Base-by-base conservation (phyloP, 2,329 filamentous ascomycete genomes). In the Emmonsiellopsis sp. region DNA sequence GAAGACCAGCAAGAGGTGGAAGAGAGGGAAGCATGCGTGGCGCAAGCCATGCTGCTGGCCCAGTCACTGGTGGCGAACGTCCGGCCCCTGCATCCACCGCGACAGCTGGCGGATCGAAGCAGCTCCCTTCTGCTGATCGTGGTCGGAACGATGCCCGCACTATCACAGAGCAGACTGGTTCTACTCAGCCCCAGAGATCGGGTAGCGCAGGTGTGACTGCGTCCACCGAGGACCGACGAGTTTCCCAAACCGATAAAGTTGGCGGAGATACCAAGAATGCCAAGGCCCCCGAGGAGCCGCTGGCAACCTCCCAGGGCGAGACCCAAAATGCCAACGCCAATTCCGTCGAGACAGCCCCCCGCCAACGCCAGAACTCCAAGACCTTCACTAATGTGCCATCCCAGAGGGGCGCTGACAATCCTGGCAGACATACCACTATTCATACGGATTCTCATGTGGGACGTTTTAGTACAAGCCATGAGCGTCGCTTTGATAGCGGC, bases 1-100 rank as follows among this genome's bases (percentile, higher is more conserved):
- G 81, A 56, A 74, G 79, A 62, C 71, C 76, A 51, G 71, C 77
- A 53, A 79, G 82, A 65, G 78, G 78, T 61, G 77, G 80, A 55
- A 71, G 79, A 59, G 76, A 78, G 54, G 62, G 63, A 54, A 67
- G 75, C 41, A 69, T 73, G 56, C 77, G 79, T 54, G 73, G 71
- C 54, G 68, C 67, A 42, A 63, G 68, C 50, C 69, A 75, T 56
- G 63, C 63, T 30, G 59, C 63, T 43, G 65, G 61, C 40, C 57
- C 62, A 48, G 63, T 59, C 38, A 53, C 64, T 53, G 55, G 52
- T 54, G 58, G 61, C 46, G 70, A 74, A 38, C 73, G 71, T 58
- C 54, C 61, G 50, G 59, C 59, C 45, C 55, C 65, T 54, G 63
- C 60, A 50, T 65, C 67, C 51, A 52, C 62, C 8, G 54, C 57